Evolutionary conservation across 164 flowering plant species (phyloP), one percentile per base, ranked within the genome.

Genomic region (Aristolochia californica): DNA sequence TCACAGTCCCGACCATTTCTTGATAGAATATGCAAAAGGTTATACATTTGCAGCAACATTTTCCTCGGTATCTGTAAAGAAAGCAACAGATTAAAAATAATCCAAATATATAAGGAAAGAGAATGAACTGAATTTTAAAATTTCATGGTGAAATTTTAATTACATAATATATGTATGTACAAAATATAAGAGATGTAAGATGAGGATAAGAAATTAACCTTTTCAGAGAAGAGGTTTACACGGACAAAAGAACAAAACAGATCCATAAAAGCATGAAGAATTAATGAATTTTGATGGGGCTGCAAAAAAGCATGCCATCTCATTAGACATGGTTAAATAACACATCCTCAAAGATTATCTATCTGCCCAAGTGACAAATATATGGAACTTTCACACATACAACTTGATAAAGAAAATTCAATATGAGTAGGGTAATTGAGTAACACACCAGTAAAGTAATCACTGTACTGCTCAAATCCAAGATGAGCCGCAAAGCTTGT

Each of bases 381-480:
- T 34, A 34, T 8, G 10, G 10, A 7, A 34, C 7, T 5, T 34
- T 9, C 40, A 34, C 40, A 8, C 10, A 34, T 34, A 7, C 40
- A 34, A 34, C 1, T 4, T 34, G 7, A 34, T 34, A 12, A 3
- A 34, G 40, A 51, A 26, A 16, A 30, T 5, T 13, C 1, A 30
- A 40, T 50, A 34, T 60, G 38, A 44, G 30, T 10, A 21, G 20
- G 1, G 30, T 4, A 62, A n/a, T 30, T 43, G 27, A 51, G 43
- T 27, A 55, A 68, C 89, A 82, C 63, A 91, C 98, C 95, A 93
- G 66, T 76, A 93, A 75, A 54, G 98, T 93, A 65, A 93, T 93
- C 18, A 93, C 99, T 4, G 99, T 93, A 63, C 99, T 89, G 83
- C 99, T 89, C 53, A 93, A 70, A 71, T 93, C 99, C 84, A 93